Conservation (phyloP, 169 alveolate genomes). For the Cryptosporidium viatorum region DNA sequence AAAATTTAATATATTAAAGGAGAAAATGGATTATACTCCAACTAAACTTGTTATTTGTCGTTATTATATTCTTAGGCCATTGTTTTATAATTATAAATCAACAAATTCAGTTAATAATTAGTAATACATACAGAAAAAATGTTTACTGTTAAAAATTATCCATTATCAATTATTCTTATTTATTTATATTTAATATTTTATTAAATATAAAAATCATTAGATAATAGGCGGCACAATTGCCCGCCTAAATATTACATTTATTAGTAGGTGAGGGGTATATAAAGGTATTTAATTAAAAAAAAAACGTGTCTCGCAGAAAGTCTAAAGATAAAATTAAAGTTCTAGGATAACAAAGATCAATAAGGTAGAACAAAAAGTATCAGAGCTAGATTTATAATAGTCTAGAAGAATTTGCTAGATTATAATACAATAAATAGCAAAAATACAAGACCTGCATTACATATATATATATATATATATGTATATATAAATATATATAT, state of each 20-base stretch:
- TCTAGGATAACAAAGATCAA: slow-evolving; percentile 14
- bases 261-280: slow-evolving; percentile 33
- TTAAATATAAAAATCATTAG: not conserved
- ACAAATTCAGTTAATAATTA: too few species aligned
- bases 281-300: slow-evolving; percentile 1
- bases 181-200: not conserved
- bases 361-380: not conserved
- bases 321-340: slow-evolving; percentile 12
- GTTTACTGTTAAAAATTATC: too few species aligned
- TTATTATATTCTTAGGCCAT: too few species aligned
- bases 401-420: slow-evolving; percentile 13
- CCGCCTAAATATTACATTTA: not conserved
- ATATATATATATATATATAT: not conserved
- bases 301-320: slow-evolving; percentile 29
- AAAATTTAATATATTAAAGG: too few species aligned
- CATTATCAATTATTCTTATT: too few species aligned
- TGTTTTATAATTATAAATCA: too few species aligned
- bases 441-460: not conserved
- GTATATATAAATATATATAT: not conserved
- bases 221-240: not conserved
- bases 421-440: not conserved
- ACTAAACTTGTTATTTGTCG: too few species aligned
- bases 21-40: too few species aligned
- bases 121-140: too few species aligned
- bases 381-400: not conserved